These are phyloP conservation scores for Aspergillus luchuensis DNA, from an alignment of 2,329 filamentous ascomycete species.

Conservation along the genomic window DNA sequence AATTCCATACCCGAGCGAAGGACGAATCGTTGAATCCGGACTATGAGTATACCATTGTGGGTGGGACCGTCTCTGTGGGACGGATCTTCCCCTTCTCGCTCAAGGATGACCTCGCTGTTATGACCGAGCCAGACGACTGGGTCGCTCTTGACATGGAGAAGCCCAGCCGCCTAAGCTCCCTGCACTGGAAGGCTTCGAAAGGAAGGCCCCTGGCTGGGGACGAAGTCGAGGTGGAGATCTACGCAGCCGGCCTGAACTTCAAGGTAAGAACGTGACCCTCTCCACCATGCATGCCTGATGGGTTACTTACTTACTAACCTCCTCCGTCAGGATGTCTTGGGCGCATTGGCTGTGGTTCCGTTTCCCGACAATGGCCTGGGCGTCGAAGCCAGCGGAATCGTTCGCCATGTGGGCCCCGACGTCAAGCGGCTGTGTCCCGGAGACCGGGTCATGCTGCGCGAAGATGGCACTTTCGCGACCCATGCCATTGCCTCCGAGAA, in stretches of 20 bases:
- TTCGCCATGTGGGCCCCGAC: constrained; percentile 21
- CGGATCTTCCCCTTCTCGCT: constrained; percentile 14
- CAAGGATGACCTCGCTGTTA: not conserved
- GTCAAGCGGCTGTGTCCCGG: constrained; percentile 25
- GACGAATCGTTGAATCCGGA: constrained; percentile 3
- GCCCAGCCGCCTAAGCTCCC: constrained; percentile 22
- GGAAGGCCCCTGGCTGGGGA: constrained; percentile 12
- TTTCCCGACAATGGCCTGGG: constrained; percentile 16
- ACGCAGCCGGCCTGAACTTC: constrained; percentile 5
- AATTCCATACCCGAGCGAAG: constrained; percentile 14
- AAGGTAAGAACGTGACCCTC: not conserved
- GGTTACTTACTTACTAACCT: not conserved
- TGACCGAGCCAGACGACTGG: not conserved
- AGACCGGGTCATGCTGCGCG: constrained; percentile 24
- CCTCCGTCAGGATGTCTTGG: constrained; percentile 1
- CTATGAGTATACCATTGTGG: constrained; percentile 22
- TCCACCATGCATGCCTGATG: not conserved
- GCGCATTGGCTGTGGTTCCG: not conserved
- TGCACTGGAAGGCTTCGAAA: constrained; percentile 24
- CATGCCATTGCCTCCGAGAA: constrained; percentile 1
- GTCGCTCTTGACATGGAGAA: constrained; percentile 19
- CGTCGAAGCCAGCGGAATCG: constrained; percentile 25
- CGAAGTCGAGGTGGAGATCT: constrained; percentile 26
- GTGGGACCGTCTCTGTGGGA: constrained; percentile 16
- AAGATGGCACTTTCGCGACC: not conserved